Evolutionary conservation across 768 basidiomycete species (phyloP).

Genomic region (Lyophyllum decastes): DNA sequence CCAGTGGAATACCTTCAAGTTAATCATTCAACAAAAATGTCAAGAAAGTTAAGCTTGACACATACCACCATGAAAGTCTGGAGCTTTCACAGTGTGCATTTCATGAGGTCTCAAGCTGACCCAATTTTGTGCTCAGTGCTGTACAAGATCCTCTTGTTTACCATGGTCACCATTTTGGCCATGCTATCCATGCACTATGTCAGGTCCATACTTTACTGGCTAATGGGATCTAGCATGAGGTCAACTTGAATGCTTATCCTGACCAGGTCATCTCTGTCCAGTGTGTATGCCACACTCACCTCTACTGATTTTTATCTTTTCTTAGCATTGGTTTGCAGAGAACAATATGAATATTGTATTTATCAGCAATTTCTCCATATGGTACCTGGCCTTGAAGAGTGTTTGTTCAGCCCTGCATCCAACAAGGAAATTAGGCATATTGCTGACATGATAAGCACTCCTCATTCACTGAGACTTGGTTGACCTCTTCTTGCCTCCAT

Average conservation of each 20-base stretch:
- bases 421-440: no score
- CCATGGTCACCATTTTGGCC: slow-evolving; percentile 22
- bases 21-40: background rate
- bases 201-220: slow-evolving; percentile 17
- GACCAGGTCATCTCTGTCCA: background rate
- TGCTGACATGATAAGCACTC: slow-evolving; percentile 17
- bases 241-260: background rate
- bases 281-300: background rate
- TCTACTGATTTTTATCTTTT: background rate
- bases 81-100: background rate
- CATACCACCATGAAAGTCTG: background rate
- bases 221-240: slow-evolving; percentile 14
- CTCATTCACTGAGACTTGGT: no score
- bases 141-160: slow-evolving; percentile 18
- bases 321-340: background rate
- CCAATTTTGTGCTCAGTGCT: background rate
- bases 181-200: no score
- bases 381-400: slow-evolving; percentile 9
- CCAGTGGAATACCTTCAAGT: background rate
- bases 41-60: no score
- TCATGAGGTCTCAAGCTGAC: background rate
- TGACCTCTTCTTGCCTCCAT: background rate
- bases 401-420: slow-evolving; percentile 14
- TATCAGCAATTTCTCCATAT: no score
- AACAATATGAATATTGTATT: background rate